These are phyloP conservation scores for Cyclotella cryptica DNA, from an alignment of 108 stramenopile genomes.

Conservation along the genomic window DNA sequence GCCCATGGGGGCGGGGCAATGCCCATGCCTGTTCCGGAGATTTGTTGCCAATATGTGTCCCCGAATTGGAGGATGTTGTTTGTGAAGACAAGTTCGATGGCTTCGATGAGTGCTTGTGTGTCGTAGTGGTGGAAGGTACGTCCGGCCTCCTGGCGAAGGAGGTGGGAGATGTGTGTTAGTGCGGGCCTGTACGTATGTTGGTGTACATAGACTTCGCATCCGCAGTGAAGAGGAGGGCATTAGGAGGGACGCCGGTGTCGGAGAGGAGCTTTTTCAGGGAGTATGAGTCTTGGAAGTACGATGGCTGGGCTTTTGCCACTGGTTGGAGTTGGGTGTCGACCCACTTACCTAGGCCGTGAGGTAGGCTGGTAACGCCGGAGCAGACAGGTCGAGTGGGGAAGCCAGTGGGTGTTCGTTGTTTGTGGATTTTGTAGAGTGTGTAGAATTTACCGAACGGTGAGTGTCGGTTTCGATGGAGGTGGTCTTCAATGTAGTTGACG, in stretches of 20 bases:
- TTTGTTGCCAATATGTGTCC: no score
- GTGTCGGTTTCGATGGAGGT: no score
- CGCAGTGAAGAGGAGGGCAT: constrained; percentile 27
- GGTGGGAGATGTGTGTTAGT: background rate
- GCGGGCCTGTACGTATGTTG: constrained; percentile 35
- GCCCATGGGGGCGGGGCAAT: no score
- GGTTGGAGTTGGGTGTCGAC: background rate
- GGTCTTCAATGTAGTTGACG: no score
- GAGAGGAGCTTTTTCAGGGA: background rate
- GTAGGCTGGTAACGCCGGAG: constrained; percentile 6
- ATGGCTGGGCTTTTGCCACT: background rate
- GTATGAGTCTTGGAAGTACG: constrained; percentile 14
- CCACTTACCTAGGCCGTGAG: constrained; percentile 11
- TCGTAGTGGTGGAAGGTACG: constrained; percentile 4
- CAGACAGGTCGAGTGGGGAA: constrained; percentile 16
- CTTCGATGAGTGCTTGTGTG: no score
- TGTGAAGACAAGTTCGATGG: no score
- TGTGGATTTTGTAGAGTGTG: no score
- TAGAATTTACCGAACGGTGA: no score
- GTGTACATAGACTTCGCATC: constrained; percentile 49
- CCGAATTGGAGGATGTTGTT: no score
- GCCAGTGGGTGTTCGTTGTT: no score
- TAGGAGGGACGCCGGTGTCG: constrained; percentile 8
- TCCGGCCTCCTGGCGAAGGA: background rate
- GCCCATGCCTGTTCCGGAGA: no score